A percentile compares a stretch with the other conserved stretches of the same genome.
Conservation (phyloP, 1,284 basidiomycete genomes). For the Fomitopsis schrenkii region DNA sequence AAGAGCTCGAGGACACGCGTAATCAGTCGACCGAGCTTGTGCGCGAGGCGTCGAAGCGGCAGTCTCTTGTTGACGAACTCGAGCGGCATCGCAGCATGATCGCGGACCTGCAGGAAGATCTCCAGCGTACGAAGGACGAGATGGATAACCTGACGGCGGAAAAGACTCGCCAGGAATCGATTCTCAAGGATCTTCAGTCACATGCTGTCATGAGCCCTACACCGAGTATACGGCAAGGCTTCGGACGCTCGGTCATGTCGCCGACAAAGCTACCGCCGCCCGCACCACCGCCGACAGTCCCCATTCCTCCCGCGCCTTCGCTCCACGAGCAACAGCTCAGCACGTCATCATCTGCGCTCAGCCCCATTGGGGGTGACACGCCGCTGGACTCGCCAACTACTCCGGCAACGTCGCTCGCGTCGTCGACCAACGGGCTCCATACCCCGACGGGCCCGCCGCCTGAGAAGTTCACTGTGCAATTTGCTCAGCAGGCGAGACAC, state of each 20-base stretch:
- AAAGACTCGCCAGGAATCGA: constrained; percentile 60
- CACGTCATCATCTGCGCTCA: constrained; percentile 41
- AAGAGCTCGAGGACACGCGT: constrained; percentile 56
- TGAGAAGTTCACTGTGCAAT: constrained; percentile 48
- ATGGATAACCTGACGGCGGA: constrained; percentile 74
- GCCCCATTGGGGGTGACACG: constrained; percentile 54
- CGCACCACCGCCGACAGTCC: constrained; percentile 83
- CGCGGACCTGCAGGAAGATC: constrained; percentile 68
- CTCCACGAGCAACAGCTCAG: constrained; percentile 35
- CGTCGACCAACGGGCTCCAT: constrained; percentile 31
- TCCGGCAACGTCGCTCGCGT: constrained; percentile 52
- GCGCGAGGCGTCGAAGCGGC: constrained; percentile 69
- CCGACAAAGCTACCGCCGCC: constrained; percentile 81
- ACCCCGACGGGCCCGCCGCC: constrained; percentile 37
- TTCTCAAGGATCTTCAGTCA: constrained; percentile 71
- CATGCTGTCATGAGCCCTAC: constrained; percentile 60
- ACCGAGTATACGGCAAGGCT: constrained; percentile 30
- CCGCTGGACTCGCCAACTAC: constrained; percentile 54
- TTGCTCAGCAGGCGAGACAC: constrained; percentile 73
- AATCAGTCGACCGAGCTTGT: constrained; percentile 58
- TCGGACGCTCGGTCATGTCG: constrained; percentile 54
- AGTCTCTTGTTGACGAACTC: constrained; percentile 68
- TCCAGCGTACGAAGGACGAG: constrained; percentile 76
- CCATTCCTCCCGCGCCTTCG: constrained; percentile 79
- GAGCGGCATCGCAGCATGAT: constrained; percentile 73